phyloP scores from a whole-genome alignment of 768 basidiomycete species.

The Psilocybe sp. region DNA sequence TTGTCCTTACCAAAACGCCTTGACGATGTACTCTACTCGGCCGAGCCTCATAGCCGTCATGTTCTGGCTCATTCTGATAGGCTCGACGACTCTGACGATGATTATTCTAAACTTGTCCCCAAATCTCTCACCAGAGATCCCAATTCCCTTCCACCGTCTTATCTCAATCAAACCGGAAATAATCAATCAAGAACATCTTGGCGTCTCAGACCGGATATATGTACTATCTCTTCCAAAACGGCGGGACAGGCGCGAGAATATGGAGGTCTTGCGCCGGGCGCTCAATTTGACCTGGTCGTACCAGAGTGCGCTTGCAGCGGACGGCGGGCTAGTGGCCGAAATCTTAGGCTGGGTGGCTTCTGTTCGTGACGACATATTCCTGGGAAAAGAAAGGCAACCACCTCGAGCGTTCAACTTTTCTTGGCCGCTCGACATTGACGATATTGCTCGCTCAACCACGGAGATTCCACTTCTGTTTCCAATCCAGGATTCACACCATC shows the following conservation, averaged over 20 bases:
- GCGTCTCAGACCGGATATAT: slow-evolving; percentile 42
- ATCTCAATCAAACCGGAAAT: not conserved
- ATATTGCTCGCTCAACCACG: slow-evolving; percentile 17
- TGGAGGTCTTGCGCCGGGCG: slow-evolving; percentile 49
- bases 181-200: slow-evolving; percentile 20
- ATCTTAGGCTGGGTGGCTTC: slow-evolving; percentile 42
- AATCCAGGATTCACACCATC: slow-evolving; percentile 11
- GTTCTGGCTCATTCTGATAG: too few relatives aligned
- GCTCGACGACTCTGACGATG: too few relatives aligned
- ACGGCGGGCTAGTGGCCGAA: slow-evolving; percentile 32
- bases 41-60: too few relatives aligned
- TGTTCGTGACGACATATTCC: slow-evolving; percentile 20
- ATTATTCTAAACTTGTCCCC: too few relatives aligned
- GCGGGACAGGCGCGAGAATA: slow-evolving; percentile 50
- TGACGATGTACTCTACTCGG: too few relatives aligned
- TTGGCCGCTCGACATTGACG: slow-evolving; percentile 39
- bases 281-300: slow-evolving; percentile 55
- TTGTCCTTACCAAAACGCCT: too few relatives aligned
- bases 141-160: too few relatives aligned
- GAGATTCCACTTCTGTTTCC: slow-evolving; percentile 16
- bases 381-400: not conserved
- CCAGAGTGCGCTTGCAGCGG: slow-evolving; percentile 43
- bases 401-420: slow-evolving; percentile 7
- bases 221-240: slow-evolving; percentile 61
- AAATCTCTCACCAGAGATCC: too few relatives aligned